phyloP scores from a whole-genome alignment of 768 basidiomycete genomes.

The Phaffia australis region DNA sequence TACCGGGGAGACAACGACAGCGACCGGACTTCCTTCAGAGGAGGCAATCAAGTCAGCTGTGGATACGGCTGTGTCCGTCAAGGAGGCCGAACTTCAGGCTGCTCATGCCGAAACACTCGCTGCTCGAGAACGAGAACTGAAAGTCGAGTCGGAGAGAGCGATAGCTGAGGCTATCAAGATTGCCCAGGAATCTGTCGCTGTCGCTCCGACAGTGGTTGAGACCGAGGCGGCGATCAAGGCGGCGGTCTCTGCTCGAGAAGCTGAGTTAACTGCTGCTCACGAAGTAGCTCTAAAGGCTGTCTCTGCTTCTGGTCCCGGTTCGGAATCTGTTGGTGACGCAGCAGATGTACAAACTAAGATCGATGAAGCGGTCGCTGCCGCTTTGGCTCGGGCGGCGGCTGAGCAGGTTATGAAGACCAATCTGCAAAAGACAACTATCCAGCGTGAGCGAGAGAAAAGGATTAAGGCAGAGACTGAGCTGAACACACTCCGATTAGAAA shows the following conservation, averaged over 20 bases:
- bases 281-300: constrained; percentile 18
- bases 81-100: constrained; percentile 14
- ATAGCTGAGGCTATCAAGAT: constrained; percentile 9
- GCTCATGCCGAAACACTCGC: constrained; percentile 18
- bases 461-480: neutral
- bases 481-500: constrained; percentile 6
- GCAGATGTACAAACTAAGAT: constrained; percentile 10
- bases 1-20: neutral
- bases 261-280: constrained; percentile 12
- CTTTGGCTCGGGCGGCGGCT: neutral
- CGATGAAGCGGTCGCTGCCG: constrained; percentile 9
- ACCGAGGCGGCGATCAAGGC: constrained; percentile 23
- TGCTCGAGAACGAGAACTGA: constrained; percentile 18
- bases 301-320: neutral
- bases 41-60: constrained; percentile 19
- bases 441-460: constrained; percentile 4
- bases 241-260: constrained; percentile 7
- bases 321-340: neutral
- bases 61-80: neutral
- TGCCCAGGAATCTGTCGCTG: neutral
- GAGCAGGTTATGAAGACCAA: constrained; percentile 10
- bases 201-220: constrained; percentile 1
- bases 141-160: constrained; percentile 12
- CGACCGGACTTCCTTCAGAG: constrained; percentile 5
- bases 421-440: constrained; percentile 11